Conservation (phyloP, 2,329 filamentous ascomycete species). For the Cordyceps fumosorosea region DNA sequence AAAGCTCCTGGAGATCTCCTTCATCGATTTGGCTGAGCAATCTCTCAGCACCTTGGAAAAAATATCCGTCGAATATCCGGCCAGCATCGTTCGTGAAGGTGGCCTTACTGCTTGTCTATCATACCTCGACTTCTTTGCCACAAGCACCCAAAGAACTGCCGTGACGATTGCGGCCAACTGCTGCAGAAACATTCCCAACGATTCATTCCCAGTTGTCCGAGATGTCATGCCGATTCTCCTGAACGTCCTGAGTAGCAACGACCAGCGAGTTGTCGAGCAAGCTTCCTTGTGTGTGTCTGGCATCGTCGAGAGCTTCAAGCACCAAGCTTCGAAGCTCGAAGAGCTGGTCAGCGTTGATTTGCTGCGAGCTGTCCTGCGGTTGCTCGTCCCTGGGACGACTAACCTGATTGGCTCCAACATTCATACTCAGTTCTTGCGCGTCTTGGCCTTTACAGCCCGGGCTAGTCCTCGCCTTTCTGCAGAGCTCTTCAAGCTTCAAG, state of each 20-base stretch:
- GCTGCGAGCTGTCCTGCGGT: slow-evolving; percentile 74
- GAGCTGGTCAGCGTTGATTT: slow-evolving; percentile 86
- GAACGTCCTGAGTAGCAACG: slow-evolving; percentile 82
- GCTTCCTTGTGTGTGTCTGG: slow-evolving; percentile 91
- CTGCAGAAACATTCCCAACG: slow-evolving; percentile 91
- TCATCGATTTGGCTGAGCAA: slow-evolving; percentile 96
- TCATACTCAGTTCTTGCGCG: slow-evolving; percentile 91
- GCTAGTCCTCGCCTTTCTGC: slow-evolving; percentile 82
- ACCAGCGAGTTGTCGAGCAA: slow-evolving; percentile 95
- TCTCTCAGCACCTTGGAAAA: slow-evolving; percentile 94
- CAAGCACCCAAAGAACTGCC: slow-evolving; percentile 90
- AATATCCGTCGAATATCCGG: slow-evolving; percentile 92
- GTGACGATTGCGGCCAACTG: slow-evolving; percentile 98
- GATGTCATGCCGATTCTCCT: slow-evolving; percentile 96
- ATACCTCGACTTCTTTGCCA: slow-evolving; percentile 95
- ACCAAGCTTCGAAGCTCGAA: slow-evolving; percentile 80
- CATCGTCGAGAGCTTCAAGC: slow-evolving; percentile 95
- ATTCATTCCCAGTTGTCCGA: slow-evolving; percentile 83
- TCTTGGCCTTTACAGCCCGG: slow-evolving; percentile 82
- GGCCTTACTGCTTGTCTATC: slow-evolving; percentile 92
- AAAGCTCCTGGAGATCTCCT: slow-evolving; percentile 91
- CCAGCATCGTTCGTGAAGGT: slow-evolving; percentile 90
- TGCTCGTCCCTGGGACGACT: slow-evolving; percentile 87
- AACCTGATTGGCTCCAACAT: slow-evolving; percentile 92
- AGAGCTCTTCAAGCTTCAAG: slow-evolving; percentile 90